Percentiles rank a stretch among this genome's conserved stretches.
These are phyloP conservation scores for Melanogaster broomeanus DNA, from an alignment of 768 basidiomycete genomes.

Conservation along the genomic window DNA sequence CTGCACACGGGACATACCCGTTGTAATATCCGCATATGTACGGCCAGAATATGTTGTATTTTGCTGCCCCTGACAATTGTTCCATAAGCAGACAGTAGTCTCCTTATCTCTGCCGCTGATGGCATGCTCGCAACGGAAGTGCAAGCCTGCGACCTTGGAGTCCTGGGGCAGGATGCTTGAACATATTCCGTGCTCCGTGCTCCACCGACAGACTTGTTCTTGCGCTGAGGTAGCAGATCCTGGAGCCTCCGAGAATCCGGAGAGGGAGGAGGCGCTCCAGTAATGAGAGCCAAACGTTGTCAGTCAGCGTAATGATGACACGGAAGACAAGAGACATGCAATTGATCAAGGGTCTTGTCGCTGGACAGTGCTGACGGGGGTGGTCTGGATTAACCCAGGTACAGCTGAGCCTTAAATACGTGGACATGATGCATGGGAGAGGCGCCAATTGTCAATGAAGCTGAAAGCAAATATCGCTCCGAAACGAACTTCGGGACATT, in stretches of 20 bases:
- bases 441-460: too few species aligned
- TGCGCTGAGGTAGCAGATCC: background rate
- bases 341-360: background rate
- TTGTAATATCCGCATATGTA: conserved; percentile 9
- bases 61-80: conserved; percentile 21
- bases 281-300: background rate
- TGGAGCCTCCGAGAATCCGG: background rate
- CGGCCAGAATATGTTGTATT: conserved; percentile 14
- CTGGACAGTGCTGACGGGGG: too few species aligned
- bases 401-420: too few species aligned
- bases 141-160: conserved; percentile 1
- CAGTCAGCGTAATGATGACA: background rate
- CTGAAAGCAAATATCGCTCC: too few species aligned
- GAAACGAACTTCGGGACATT: too few species aligned
- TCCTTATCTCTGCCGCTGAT: conserved; percentile 20
- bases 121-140: conserved; percentile 12
- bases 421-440: too few species aligned
- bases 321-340: background rate
- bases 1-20: background rate
- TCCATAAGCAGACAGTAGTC: conserved; percentile 10
- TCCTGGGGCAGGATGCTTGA: conserved; percentile 2
- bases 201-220: background rate
- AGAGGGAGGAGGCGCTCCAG: background rate
- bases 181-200: background rate
- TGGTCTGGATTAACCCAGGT: too few species aligned